These are phyloP conservation scores for Zymoseptoria tritici DNA, from an alignment of 2,329 filamentous ascomycete genomes.

Conservation along the genomic window DNA sequence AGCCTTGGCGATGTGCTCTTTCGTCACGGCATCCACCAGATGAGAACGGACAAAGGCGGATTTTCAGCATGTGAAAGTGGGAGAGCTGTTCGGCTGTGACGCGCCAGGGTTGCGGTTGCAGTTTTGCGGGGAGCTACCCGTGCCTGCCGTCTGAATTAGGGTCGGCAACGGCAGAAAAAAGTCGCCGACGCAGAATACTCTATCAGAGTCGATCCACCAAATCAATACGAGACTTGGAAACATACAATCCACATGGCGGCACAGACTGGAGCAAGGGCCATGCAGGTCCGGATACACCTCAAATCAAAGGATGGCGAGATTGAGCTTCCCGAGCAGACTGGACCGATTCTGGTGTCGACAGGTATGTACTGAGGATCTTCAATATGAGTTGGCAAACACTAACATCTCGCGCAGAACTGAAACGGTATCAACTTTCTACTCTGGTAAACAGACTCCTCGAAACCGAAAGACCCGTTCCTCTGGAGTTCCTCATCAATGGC, in stretches of 20 bases:
- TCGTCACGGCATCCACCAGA: not conserved
- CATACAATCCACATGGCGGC: constrained; percentile 6
- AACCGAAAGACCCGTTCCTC: constrained; percentile 59
- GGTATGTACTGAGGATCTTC: constrained; percentile 32
- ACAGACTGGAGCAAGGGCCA: constrained; percentile 11
- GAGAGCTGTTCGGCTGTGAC: constrained; percentile 2
- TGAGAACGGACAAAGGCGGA: constrained; percentile 1
- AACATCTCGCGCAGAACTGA: constrained; percentile 38
- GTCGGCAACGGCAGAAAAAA: not conserved
- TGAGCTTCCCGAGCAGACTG: constrained; percentile 46
- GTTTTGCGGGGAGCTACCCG: not conserved
- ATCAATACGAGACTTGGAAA: not conserved
- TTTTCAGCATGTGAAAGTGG: constrained; percentile 12
- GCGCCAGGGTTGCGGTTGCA: not conserved
- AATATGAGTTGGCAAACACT: not conserved
- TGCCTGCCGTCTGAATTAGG: not conserved
- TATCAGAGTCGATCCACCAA: not conserved
- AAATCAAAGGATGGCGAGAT: constrained; percentile 47
- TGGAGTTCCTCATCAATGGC: constrained; percentile 95
- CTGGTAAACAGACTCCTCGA: constrained; percentile 56
- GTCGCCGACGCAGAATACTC: constrained; percentile 3
- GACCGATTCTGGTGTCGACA: constrained; percentile 51
- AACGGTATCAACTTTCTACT: constrained; percentile 53
- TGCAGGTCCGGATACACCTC: constrained; percentile 49
- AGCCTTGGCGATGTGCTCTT: not conserved